Evolutionary conservation across 1,139 yeast genomes (phyloP).

Genomic region (Tardiomyces digboiensis): DNA sequence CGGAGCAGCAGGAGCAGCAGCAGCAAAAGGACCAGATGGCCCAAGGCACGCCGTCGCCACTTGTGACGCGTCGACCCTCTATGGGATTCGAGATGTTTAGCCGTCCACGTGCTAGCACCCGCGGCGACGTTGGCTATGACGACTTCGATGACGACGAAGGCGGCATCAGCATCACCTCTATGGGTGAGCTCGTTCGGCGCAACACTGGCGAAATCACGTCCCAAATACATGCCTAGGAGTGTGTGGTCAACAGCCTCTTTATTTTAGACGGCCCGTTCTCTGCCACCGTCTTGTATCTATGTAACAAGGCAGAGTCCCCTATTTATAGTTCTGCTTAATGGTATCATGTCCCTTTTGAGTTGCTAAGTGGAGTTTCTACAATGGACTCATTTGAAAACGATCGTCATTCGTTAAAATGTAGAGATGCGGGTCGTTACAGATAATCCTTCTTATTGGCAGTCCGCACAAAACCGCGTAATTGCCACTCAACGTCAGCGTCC

Average conservation of each 20-base stretch:
- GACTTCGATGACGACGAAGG: slow-evolving; percentile 13
- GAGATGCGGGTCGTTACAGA: slow-evolving; percentile 28
- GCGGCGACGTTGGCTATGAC: background rate
- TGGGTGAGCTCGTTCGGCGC: slow-evolving; percentile 33
- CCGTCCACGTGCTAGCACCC: background rate
- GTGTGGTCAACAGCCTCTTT: background rate
- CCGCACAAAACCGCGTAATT: slow-evolving; percentile 81
- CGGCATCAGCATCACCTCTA: slow-evolving; percentile 25
- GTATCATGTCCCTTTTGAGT: too few relatives aligned
- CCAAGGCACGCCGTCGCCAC: background rate
- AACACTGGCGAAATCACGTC: slow-evolving; percentile 28
- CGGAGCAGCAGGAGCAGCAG: background rate
- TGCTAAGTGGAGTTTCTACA: too few relatives aligned
- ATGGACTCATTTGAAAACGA: background rate
- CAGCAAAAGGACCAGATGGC: background rate
- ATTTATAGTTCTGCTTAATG: background rate
- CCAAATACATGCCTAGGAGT: background rate
- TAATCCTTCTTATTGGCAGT: slow-evolving; percentile 95
- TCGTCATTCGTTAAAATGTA: background rate
- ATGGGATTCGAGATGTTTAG: background rate
- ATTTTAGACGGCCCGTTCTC: background rate
- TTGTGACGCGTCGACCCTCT: background rate
- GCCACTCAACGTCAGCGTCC: slow-evolving; percentile 99
- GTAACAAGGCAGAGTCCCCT: background rate
- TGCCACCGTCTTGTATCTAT: background rate